Percentiles rank a stretch among this genome's conserved stretches.
These are phyloP conservation scores for Nemania sp. DNA, from an alignment of 2,329 filamentous ascomycete genomes.

Conservation along the genomic window DNA sequence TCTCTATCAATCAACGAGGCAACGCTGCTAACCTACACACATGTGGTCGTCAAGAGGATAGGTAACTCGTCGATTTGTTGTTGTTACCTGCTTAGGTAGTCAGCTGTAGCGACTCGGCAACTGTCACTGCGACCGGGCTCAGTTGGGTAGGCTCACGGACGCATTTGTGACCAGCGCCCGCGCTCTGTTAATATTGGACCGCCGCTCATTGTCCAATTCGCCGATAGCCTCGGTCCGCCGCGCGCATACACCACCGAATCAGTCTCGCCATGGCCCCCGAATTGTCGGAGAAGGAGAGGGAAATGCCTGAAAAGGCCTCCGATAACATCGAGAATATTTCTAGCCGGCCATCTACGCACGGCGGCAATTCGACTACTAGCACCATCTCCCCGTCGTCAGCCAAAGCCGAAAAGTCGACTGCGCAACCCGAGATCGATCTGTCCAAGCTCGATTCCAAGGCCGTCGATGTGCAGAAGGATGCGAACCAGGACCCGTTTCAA, in stretches of 20 bases:
- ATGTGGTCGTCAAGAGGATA: constrained; percentile 23
- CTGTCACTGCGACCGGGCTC: constrained; percentile 6
- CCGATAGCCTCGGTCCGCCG: constrained; percentile 9
- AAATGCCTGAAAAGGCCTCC: constrained; percentile 47
- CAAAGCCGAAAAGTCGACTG: constrained; percentile 38
- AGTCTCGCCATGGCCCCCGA: constrained; percentile 43
- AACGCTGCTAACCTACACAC: neutral
- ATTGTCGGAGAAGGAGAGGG: constrained; percentile 36
- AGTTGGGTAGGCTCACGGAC: constrained; percentile 13
- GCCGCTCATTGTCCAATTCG: constrained; percentile 17
- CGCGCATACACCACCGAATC: neutral
- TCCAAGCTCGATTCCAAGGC: constrained; percentile 60
- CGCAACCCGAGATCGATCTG: constrained; percentile 42
- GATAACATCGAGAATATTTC: constrained; percentile 44
- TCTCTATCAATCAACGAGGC: neutral
- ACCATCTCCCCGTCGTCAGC: constrained; percentile 23
- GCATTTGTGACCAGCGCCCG: constrained; percentile 1
- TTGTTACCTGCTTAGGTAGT: constrained; percentile 2
- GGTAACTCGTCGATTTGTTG: neutral
- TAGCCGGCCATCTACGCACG: constrained; percentile 53
- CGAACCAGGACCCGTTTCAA: constrained; percentile 66
- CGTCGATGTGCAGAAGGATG: constrained; percentile 52
- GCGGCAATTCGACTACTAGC: constrained; percentile 52
- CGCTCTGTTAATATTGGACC: constrained; percentile 12
- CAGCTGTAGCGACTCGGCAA: constrained; percentile 6